phyloP scores from a whole-genome alignment of 2,329 filamentous ascomycete genomes.

The Simplicillium aogashimaense region DNA sequence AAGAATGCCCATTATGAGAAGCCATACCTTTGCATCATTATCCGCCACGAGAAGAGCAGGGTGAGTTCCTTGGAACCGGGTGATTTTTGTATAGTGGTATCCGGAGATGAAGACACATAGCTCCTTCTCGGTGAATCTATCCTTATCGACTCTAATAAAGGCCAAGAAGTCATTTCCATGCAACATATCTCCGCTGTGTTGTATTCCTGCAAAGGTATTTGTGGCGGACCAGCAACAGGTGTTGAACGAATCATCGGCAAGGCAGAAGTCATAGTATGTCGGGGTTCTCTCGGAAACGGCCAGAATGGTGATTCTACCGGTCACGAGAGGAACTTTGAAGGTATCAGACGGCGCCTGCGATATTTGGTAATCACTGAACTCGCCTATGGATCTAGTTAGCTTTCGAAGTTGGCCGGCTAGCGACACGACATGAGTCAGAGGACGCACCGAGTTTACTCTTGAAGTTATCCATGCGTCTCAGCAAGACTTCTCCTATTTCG shows the following conservation, averaged over 20 bases:
- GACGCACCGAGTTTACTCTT: constrained; percentile 2
- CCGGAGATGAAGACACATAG: constrained; percentile 11
- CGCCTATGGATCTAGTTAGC: background rate
- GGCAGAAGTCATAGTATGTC: constrained; percentile 10
- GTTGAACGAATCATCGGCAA: constrained; percentile 6
- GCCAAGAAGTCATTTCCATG: constrained; percentile 6
- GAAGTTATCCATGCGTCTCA: constrained; percentile 9
- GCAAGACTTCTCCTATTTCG: constrained; percentile 10
- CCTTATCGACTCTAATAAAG: constrained; percentile 6
- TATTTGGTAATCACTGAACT: constrained; percentile 9
- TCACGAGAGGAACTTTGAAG: constrained; percentile 5
- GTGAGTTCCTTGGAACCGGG: constrained; percentile 8
- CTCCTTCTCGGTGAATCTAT: constrained; percentile 6
- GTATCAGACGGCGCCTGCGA: constrained; percentile 6
- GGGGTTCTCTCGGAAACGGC: constrained; percentile 7
- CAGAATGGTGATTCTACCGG: constrained; percentile 7
- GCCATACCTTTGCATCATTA: constrained; percentile 9
- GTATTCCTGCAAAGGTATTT: constrained; percentile 8
- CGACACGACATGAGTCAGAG: too few relatives aligned
- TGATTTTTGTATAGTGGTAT: constrained; percentile 6
- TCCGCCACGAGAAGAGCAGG: constrained; percentile 11
- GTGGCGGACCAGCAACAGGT: constrained; percentile 7
- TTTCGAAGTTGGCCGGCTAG: too few relatives aligned
- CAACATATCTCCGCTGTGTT: constrained; percentile 8
- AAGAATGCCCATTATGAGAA: background rate